phyloP scores from a whole-genome alignment of 805 yeast species.

The Saturnispora serradocipensis region DNA sequence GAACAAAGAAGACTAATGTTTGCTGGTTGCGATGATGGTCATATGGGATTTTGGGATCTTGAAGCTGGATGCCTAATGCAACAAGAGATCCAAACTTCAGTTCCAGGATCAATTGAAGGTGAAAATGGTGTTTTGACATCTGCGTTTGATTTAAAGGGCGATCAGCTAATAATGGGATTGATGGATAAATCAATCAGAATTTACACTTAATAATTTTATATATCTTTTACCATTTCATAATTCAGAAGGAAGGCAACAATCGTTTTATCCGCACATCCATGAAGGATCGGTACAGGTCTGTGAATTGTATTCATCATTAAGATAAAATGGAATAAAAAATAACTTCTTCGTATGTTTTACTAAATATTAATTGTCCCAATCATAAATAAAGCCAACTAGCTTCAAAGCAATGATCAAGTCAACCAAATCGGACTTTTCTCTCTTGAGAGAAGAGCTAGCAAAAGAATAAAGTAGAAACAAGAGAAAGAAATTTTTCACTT shows the following conservation, averaged over 20 bases:
- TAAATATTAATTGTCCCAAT: background rate
- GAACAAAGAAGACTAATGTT: slow-evolving; percentile 48
- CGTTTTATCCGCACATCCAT: slow-evolving; percentile 22
- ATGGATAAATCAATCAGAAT: slow-evolving; percentile 44
- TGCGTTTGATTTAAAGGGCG: slow-evolving; percentile 70
- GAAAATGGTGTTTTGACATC: slow-evolving; percentile 64
- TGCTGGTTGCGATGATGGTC: slow-evolving; percentile 81
- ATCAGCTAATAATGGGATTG: slow-evolving; percentile 66
- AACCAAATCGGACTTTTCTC: background rate
- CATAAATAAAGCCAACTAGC: background rate
- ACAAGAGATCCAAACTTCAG: slow-evolving; percentile 38
- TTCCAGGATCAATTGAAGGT: slow-evolving; percentile 64
- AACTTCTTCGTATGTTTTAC: background rate
- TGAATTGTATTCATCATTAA: slow-evolving; percentile 38
- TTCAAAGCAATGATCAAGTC: background rate
- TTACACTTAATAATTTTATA: background rate
- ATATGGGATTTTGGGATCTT: slow-evolving; percentile 72
- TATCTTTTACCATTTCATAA: background rate
- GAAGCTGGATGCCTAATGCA: slow-evolving; percentile 57
- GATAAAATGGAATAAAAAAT: background rate
- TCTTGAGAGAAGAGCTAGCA: background rate
- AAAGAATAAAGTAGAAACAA: background rate
- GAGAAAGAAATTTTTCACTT: background rate
- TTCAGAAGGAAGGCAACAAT: slow-evolving; percentile 22
- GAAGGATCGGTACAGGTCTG: slow-evolving; percentile 50